Base-by-base conservation (phyloP, 106 monocot genomes). In the Dendrobium nobile region DNA sequence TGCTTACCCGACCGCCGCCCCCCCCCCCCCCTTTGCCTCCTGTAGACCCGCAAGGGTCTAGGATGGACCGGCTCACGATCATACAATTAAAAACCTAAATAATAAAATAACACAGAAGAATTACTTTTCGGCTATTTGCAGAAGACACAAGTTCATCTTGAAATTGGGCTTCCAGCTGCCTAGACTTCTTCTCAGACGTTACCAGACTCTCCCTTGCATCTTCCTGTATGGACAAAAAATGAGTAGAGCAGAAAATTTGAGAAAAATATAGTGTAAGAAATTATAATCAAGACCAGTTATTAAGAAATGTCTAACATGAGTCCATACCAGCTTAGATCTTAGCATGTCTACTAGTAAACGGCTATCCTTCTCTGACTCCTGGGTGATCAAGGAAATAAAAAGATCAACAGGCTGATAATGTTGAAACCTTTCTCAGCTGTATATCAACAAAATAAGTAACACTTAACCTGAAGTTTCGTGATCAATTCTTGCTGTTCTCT, bases 361-460 rank as follows among this genome's bases (percentile, higher is more conserved):
- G 43, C 81, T 95, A 59, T 98, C 98, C 82, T 91, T 98, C 77
- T 93, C 95, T 47, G 86, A 77, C 24, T 98, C 98, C 98, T 98
- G 81, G 44, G 10, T 20, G 43, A 80, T 67, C 11, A 79, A 43
- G 45, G 4, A 78, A 54, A 88, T 47, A 55, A 73, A 7, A 22
- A 84, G 41, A 74, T 24, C 18, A 51, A 48, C 28, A 40, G 24
- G 5, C 37, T 47, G 47, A 33, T 28, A 40, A 40, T 40, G 43
- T 40, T 78, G 26, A 68, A 37, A 22, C n/a, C 54, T 26, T 48
- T 31, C 9, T 77, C 27, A 47, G 28, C 48, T 55, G 43, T 47
- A 18, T 75, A 77, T 77, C 22, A 55, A 42, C 16, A 16, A 20
- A 27, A 61, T 40, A 56, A 51, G 51, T 9, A 31, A 41, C 56